Percentiles rank a stretch among this genome's conserved stretches.
Evolutionary conservation across 2,329 filamentous ascomycete genomes (phyloP).

Genomic region (Cadophora sp.): DNA sequence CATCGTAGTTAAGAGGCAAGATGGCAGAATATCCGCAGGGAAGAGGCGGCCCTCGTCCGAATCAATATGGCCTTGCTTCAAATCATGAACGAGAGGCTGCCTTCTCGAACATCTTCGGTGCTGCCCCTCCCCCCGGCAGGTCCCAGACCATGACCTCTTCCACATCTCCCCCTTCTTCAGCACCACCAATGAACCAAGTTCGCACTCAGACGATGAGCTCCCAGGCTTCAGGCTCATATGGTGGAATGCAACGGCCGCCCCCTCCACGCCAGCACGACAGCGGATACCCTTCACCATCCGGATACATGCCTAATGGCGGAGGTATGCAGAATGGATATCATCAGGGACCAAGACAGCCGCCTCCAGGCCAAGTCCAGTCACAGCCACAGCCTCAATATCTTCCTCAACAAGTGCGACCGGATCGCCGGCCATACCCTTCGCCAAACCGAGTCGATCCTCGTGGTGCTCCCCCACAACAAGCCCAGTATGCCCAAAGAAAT

Average conservation of each 20-base stretch:
- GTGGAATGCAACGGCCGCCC: conserved; percentile 67
- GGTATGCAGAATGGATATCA: conserved; percentile 57
- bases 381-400: conserved; percentile 64
- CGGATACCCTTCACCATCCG: conserved; percentile 41
- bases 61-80: conserved; percentile 53
- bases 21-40: conserved; percentile 69
- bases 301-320: conserved; percentile 42
- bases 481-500: conserved; percentile 54
- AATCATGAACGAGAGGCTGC: conserved; percentile 87
- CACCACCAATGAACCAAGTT: conserved; percentile 61
- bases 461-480: conserved; percentile 47
- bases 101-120: conserved; percentile 95
- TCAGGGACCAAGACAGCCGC: conserved; percentile 51
- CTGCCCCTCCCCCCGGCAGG: conserved; percentile 82
- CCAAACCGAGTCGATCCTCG: conserved; percentile 56
- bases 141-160: conserved; percentile 96
- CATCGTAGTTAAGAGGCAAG: conserved; percentile 29
- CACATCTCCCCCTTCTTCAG: conserved; percentile 58
- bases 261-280: conserved; percentile 61
- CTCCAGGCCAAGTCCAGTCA: conserved; percentile 44
- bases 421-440: conserved; percentile 74
- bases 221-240: conserved; percentile 48
- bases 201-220: conserved; percentile 78
- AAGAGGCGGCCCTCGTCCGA: conserved; percentile 58
- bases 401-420: conserved; percentile 65